Evolutionary conservation across 768 basidiomycete genomes (phyloP), one percentile per base, ranked within the genome.

Genomic region (Pulveroboletus frians): DNA sequence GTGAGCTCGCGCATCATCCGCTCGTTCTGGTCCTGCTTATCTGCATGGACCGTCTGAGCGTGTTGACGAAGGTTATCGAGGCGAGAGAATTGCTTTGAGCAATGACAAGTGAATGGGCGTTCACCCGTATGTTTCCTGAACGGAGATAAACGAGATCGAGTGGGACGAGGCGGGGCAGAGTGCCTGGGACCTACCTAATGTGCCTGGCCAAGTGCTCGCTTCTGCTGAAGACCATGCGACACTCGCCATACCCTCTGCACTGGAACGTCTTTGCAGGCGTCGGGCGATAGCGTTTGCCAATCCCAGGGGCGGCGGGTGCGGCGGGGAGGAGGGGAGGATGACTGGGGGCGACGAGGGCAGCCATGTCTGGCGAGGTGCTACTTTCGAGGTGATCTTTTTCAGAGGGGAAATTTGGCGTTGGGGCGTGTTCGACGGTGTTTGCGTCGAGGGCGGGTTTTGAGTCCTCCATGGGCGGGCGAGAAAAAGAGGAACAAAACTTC

Each of bases 51-150:
- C 5, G 94, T 95, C 76, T 94, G 89, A 0, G 93, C 91, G 68
- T 98, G 95, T 65, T 98, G 95, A 39, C 95, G 84, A 3, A 98
- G 79, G 63, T 98, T 98, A 71, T 98, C 95, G 64, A 98, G 84
- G 11, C 95, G 84, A 5, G 92, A 93, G 65, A 97, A 97, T 56
- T 94, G 86, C 68, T 95, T 94, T 11, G 84, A 80, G 73, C 95
- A 98, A 65, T 97, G 94, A 63, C 95, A 98, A 35, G 84, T 81
- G 69, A 98, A 98, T 15, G 95, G 95, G 17, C 93, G 84, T 66
- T 97, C 95, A 53, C 95, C 95, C 5, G 95, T 97, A 69, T 98
- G 95, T 79, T 97, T 97, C 58, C 94, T 97, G 71, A 14, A 53
- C 45, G 50, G 59, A 51, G 55, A 62, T 49, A 51, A 49, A 54